Evolutionary conservation across 768 basidiomycete species (phyloP).

Genomic region (Boletus sp.): DNA sequence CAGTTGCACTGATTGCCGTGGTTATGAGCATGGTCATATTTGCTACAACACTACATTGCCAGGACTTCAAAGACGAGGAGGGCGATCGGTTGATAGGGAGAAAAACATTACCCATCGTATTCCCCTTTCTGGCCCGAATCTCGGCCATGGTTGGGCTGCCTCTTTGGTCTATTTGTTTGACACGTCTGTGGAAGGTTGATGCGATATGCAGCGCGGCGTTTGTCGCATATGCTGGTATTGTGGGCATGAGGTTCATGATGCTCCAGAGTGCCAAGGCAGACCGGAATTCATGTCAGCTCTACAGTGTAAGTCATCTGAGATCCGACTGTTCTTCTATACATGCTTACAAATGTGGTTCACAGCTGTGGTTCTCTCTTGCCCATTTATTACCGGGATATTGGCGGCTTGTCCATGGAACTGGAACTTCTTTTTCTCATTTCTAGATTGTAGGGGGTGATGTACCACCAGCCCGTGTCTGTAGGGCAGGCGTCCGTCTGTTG

Average conservation of each 20-base stretch:
- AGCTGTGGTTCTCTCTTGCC: slow-evolving; percentile 33
- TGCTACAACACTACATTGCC: slow-evolving; percentile 34
- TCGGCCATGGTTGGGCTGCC: slow-evolving; percentile 28
- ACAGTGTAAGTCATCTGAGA: slow-evolving; percentile 24
- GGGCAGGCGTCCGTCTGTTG: neutral
- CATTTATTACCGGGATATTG: slow-evolving; percentile 32
- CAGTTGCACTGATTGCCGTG: slow-evolving; percentile 28
- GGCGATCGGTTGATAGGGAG: slow-evolving; percentile 41
- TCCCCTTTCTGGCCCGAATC: slow-evolving; percentile 31
- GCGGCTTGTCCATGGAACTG: slow-evolving; percentile 23
- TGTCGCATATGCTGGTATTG: slow-evolving; percentile 21
- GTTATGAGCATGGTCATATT: slow-evolving; percentile 32
- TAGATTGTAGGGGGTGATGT: slow-evolving; percentile 8
- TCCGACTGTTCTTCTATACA: neutral
- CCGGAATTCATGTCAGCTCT: slow-evolving; percentile 28
- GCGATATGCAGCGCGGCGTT: slow-evolving; percentile 25
- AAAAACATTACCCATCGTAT: slow-evolving; percentile 42
- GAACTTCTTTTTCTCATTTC: slow-evolving; percentile 6
- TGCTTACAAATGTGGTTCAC: neutral
- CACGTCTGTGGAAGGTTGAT: slow-evolving; percentile 27
- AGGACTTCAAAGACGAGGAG: slow-evolving; percentile 40
- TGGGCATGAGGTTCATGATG: slow-evolving; percentile 28
- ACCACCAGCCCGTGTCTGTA: slow-evolving; percentile 4
- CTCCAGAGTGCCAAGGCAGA: slow-evolving; percentile 22
- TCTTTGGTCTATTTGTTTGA: slow-evolving; percentile 29